Percentiles rank a stretch among this genome's conserved stretches.
Conservation (phyloP, 140 eudicot species). For the Cichorium intybus region DNA sequence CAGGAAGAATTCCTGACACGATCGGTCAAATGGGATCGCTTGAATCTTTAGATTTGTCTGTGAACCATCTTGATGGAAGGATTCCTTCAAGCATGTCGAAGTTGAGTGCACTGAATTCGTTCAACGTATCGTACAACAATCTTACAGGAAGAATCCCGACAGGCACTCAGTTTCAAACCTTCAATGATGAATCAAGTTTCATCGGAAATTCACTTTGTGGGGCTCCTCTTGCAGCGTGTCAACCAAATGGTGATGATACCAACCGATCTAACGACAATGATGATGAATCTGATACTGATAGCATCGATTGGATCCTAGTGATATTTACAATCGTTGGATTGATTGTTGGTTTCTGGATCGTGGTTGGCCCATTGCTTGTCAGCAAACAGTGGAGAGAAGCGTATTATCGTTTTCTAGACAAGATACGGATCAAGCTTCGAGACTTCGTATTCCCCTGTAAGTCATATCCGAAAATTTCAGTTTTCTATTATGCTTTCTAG, state of each 20-base stretch:
- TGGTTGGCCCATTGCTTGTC: slow-evolving; percentile 13
- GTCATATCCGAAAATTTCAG: background rate
- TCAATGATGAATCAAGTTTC: background rate
- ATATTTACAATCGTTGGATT: background rate
- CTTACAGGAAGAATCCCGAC: slow-evolving; percentile 26
- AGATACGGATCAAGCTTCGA: slow-evolving; percentile 7
- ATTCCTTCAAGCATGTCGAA: slow-evolving; percentile 30
- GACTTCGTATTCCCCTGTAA: slow-evolving; percentile 8
- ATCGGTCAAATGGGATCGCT: slow-evolving; percentile 25
- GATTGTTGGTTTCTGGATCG: slow-evolving; percentile 17
- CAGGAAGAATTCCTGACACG: slow-evolving; percentile 28
- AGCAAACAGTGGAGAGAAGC: slow-evolving; percentile 21
- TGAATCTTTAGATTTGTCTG: slow-evolving; percentile 39
- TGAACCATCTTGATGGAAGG: slow-evolving; percentile 24
- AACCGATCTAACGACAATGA: background rate
- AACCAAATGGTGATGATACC: background rate
- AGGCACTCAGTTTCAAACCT: slow-evolving; percentile 33
- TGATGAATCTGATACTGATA: background rate
- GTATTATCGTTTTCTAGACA: slow-evolving; percentile 21
- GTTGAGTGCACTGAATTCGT: slow-evolving; percentile 12
- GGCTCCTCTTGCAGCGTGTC: background rate
- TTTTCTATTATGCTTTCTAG: background rate
- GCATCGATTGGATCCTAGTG: slow-evolving; percentile 22
- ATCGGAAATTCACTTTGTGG: background rate
- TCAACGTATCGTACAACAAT: slow-evolving; percentile 31